A percentile compares a stretch with the other conserved stretches of the same genome.
Evolutionary conservation across 2,329 filamentous ascomycete genomes (phyloP).

Genomic region (Aspergillus latus): DNA sequence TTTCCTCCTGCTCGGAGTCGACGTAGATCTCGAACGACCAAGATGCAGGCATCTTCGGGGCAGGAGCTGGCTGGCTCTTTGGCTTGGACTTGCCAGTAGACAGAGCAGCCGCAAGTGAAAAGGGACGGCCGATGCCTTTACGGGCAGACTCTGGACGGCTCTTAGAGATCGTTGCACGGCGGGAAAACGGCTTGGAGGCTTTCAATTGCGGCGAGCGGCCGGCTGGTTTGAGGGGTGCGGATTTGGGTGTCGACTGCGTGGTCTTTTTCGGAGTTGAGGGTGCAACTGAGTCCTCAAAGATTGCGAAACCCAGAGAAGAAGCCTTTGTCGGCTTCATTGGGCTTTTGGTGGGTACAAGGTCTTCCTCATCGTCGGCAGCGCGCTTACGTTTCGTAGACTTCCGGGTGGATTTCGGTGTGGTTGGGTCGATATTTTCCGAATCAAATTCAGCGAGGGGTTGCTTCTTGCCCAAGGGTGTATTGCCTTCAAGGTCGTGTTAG

Average conservation of each 20-base stretch:
- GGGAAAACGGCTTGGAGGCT: conserved; percentile 66
- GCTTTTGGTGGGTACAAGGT: conserved; percentile 32
- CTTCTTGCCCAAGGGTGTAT: conserved; percentile 19
- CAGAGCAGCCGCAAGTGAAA: conserved; percentile 77
- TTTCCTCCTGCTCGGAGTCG: conserved; percentile 84
- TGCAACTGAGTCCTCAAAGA: conserved; percentile 23
- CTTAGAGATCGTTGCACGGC: conserved; percentile 64
- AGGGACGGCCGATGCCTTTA: conserved; percentile 57
- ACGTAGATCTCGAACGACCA: conserved; percentile 97
- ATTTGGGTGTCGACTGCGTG: conserved; percentile 42
- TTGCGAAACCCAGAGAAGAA: conserved; percentile 39
- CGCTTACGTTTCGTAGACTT: conserved; percentile 41
- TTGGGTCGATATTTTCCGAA: conserved; percentile 61
- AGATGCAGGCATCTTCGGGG: conserved; percentile 44
- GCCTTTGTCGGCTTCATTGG: conserved; percentile 53
- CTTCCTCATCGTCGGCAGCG: conserved; percentile 30
- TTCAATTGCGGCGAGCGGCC: conserved; percentile 77
- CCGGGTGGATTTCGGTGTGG: conserved; percentile 45
- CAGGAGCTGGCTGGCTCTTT: conserved; percentile 47
- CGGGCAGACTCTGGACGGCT: conserved; percentile 67
- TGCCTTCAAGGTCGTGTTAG: conserved; percentile 17
- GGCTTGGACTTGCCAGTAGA: conserved; percentile 53
- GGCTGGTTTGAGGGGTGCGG: conserved; percentile 66
- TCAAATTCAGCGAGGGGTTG: conserved; percentile 37
- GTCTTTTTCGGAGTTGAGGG: conserved; percentile 27